A percentile compares a stretch with the other conserved stretches of the same genome.
Evolutionary conservation across 345 rosid genomes (phyloP).

Genomic region (Arabidopsis arenosa): DNA sequence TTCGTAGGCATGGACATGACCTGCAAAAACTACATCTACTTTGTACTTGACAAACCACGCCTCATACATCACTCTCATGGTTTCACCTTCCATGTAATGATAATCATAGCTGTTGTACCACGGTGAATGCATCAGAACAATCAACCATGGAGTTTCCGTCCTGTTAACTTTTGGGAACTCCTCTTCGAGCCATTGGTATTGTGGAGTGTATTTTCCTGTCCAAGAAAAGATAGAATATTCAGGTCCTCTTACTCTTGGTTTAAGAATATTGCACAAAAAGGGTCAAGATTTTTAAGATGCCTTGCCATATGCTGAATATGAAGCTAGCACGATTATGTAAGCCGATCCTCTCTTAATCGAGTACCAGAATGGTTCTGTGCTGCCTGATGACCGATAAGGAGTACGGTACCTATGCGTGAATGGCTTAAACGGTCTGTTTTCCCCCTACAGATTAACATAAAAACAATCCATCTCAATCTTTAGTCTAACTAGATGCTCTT

Average conservation of each 20-base stretch:
- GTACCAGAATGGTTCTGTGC: conserved; percentile 87
- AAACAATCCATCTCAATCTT: conserved; percentile 25
- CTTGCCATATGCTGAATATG: conserved; percentile 87
- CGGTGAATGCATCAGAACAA: conserved; percentile 77
- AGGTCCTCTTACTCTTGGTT: neutral
- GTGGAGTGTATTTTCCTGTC: conserved; percentile 84
- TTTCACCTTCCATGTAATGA: conserved; percentile 96
- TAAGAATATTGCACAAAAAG: neutral
- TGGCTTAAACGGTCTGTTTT: conserved; percentile 82
- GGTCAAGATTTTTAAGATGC: conserved; percentile 11
- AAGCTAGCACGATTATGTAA: conserved; percentile 75
- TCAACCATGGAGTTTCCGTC: conserved; percentile 88
- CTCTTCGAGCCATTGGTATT: conserved; percentile 66
- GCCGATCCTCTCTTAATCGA: conserved; percentile 96
- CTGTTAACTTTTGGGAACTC: conserved; percentile 89
- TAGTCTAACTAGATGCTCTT: neutral
- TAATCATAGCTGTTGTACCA: conserved; percentile 96
- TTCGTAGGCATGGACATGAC: conserved; percentile 95
- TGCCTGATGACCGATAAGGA: conserved; percentile 71
- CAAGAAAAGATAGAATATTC: conserved; percentile 10
- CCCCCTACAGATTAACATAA: conserved; percentile 61
- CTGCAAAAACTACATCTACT: conserved; percentile 87
- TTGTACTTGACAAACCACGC: conserved; percentile 75
- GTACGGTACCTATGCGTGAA: conserved; percentile 67
- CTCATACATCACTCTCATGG: conserved; percentile 94